Evolutionary conservation across 257 asterid species (phyloP), one percentile per base, ranked within the genome.

Genomic region (Solanum tarijense): DNA sequence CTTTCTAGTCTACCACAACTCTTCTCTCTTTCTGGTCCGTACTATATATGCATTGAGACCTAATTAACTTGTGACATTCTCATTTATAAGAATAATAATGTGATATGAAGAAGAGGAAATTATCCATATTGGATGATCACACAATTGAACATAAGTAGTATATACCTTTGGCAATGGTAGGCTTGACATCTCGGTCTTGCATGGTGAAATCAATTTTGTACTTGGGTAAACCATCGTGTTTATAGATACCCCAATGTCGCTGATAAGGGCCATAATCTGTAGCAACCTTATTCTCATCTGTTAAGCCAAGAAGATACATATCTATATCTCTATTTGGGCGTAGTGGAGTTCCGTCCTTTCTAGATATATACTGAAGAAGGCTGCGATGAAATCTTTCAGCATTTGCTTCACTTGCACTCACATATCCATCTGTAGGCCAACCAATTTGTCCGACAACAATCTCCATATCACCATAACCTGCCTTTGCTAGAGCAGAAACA

Each of bases 391-490:
- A 93, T 23, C 91, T 79, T 86, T 92, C 93, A 0, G 94, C 93
- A 0, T 41, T 21, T 3, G 66, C 12, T 18, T 79, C 7, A 31
- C 29, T 89, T 16, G 92, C 95, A 1, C 89, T 83, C 3, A 12
- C 14, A 58, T 4, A 71, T 12, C 95, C 94, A 25, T 94, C 96
- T 0, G 95, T 94, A 1, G 95, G 95, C 95, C 94, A 94, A 0
- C 94, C 94, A 3, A 92, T 21, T 16, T 75, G 85, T 36, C 89
- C 87, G 0, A 91, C 76, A 7, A 84, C 52, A 10, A 93, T 34
- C 2, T 71, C 29, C 35, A 90, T 3, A 12, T 84, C 74, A 0
- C 85, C n/a, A 8, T 25, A 66, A 4, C 90, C 90, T 5, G 38
- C n/a, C 27, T 90, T 91, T 3, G 35, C 69, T 5, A 92, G n/a